These are phyloP conservation scores for Cutaneotrichosporon spelunceum DNA, from an alignment of 1,284 basidiomycete genomes.

Conservation along the genomic window DNA sequence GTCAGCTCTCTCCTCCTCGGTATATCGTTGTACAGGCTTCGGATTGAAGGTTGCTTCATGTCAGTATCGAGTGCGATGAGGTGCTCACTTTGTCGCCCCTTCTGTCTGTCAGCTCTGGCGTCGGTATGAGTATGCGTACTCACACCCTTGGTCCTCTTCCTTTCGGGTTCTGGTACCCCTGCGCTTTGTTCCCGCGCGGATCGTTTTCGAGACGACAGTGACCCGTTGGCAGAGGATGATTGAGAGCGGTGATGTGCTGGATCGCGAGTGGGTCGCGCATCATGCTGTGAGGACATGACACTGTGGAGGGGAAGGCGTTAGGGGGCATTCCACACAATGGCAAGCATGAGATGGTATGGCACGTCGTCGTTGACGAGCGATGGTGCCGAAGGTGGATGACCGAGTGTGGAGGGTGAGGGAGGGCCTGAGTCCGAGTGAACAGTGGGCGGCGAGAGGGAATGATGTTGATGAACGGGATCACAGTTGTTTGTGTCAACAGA, in stretches of 20 bases:
- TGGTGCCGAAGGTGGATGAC: not conserved
- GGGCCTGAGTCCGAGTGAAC: not conserved
- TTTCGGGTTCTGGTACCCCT: not conserved
- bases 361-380: not conserved
- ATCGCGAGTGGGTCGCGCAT: not conserved
- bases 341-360: not conserved
- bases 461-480: not conserved
- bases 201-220: not conserved
- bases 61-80: not conserved
- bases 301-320: not conserved
- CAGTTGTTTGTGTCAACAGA: not conserved
- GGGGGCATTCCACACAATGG: not conserved
- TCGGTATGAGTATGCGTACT: not conserved
- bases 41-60: slow-evolving; percentile 15
- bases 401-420: not conserved
- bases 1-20: slow-evolving; percentile 18
- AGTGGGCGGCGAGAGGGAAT: not conserved
- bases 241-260: not conserved
- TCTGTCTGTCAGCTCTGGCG: not conserved
- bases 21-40: slow-evolving; percentile 1
- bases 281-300: slow-evolving; percentile 2
- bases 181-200: not conserved
- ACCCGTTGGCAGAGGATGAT: not conserved
- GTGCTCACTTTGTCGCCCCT: not conserved
- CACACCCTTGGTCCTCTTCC: slow-evolving; percentile 10